A percentile compares a stretch with the other conserved stretches of the same genome.
Conservation (phyloP, 2,329 filamentous ascomycete species). For the Balansia obtecta region DNA sequence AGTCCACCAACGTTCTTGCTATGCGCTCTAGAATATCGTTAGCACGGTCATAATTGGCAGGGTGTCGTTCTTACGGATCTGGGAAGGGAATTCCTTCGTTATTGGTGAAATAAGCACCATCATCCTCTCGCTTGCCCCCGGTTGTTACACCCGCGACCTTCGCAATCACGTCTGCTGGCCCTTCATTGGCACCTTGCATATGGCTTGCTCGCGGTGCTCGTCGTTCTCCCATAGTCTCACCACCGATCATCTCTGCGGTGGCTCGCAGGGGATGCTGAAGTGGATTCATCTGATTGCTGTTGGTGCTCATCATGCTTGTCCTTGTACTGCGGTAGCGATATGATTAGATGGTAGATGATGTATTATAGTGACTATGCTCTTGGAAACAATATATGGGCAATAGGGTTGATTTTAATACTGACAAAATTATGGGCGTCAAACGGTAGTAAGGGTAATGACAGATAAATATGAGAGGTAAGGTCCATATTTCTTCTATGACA, state of each 20-base stretch:
- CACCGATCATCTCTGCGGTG: conserved; percentile 1
- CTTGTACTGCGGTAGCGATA: no score
- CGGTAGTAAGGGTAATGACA: no score
- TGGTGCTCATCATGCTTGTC: no score
- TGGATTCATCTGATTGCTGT: no score
- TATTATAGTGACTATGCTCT: no score
- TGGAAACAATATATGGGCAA: no score
- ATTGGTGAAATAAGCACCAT: conserved; percentile 4
- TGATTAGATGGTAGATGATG: no score
- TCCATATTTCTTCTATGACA: no score
- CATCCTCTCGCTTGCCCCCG: conserved; percentile 2
- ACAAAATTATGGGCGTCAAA: no score
- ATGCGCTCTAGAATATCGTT: background rate
- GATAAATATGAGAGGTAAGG: no score
- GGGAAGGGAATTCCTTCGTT: conserved; percentile 5
- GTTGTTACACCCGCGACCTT: conserved; percentile 1
- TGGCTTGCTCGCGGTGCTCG: conserved; percentile 1
- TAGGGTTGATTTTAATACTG: no score
- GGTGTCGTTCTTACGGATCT: conserved; percentile 1
- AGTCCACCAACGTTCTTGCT: background rate
- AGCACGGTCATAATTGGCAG: background rate
- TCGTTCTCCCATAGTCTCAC: background rate
- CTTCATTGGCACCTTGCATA: conserved; percentile 6
- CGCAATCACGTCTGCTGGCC: conserved; percentile 4
- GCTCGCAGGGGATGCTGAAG: no score